Conservation (phyloP, 2,329 filamentous ascomycete genomes). For the Trichoderma guizhouense region DNA sequence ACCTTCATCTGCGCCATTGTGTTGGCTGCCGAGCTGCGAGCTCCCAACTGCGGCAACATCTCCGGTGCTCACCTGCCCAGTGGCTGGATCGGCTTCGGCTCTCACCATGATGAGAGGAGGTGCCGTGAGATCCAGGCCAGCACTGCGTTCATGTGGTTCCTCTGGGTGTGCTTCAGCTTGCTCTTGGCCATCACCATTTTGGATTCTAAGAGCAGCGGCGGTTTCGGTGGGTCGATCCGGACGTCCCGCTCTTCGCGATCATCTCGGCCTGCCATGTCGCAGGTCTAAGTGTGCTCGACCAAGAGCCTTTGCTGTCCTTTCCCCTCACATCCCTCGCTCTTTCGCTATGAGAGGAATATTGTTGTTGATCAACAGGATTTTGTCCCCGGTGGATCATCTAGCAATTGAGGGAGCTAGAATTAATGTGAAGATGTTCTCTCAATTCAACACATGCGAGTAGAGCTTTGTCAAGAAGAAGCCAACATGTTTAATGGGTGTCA, state of each 20-base stretch:
- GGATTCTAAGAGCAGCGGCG: conserved; percentile 45
- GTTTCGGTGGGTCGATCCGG: conserved; percentile 26
- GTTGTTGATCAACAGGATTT: not conserved
- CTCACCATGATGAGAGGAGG: conserved; percentile 55
- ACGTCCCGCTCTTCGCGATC: conserved; percentile 29
- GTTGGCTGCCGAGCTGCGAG: conserved; percentile 65
- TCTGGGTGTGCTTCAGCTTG: conserved; percentile 60
- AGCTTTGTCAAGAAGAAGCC: not conserved
- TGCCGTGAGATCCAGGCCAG: conserved; percentile 74
- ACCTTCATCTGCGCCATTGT: conserved; percentile 69
- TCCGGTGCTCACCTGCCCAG: conserved; percentile 29
- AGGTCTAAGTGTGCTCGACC: conserved; percentile 35
- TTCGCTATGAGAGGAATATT: not conserved
- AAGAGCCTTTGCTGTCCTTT: too few relatives aligned
- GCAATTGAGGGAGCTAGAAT: not conserved
- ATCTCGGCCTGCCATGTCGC: conserved; percentile 52
- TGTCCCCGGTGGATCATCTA: conserved; percentile 6
- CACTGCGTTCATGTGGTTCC: conserved; percentile 76
- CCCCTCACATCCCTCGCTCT: not conserved
- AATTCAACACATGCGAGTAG: not conserved
- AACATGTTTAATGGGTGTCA: not conserved
- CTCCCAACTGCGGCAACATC: conserved; percentile 63
- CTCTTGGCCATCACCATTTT: conserved; percentile 54
- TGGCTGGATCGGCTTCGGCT: conserved; percentile 63
- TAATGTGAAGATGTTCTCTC: not conserved